These are phyloP conservation scores for Houttuynia cordata DNA, from an alignment of 164 flowering plant species.

Conservation along the genomic window DNA sequence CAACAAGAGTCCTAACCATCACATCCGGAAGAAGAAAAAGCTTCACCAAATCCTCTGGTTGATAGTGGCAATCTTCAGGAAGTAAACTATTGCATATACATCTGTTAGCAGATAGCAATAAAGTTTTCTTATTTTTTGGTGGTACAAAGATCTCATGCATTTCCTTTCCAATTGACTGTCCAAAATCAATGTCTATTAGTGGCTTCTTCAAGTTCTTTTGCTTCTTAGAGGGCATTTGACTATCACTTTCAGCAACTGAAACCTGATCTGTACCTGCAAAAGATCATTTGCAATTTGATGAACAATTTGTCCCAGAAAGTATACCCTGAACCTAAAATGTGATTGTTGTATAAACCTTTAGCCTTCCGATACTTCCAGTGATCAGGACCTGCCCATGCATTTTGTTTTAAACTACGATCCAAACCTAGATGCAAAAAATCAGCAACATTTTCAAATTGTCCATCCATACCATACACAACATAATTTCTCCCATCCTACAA, in stretches of 20 bases:
- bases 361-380: slow-evolving; percentile 88
- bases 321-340: neutral
- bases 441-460: slow-evolving; percentile 45
- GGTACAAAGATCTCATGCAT: slow-evolving; percentile 57
- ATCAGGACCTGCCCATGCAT: slow-evolving; percentile 99
- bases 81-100: slow-evolving; percentile 45
- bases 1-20: slow-evolving; percentile 36
- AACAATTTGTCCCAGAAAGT: neutral
- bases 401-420: slow-evolving; percentile 56
- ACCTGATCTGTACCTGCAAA: slow-evolving; percentile 38
- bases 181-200: slow-evolving; percentile 56
- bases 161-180: slow-evolving; percentile 45
- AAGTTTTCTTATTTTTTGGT: slow-evolving; percentile 71
- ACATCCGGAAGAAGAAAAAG: slow-evolving; percentile 82
- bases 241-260: slow-evolving; percentile 28
- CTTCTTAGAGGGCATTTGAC: slow-evolving; percentile 34
- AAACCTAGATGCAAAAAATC: slow-evolving; percentile 42
- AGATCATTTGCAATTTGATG: neutral
- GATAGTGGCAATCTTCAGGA: slow-evolving; percentile 98
- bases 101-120: slow-evolving; percentile 60
- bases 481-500: slow-evolving; percentile 44
- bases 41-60: slow-evolving; percentile 90
- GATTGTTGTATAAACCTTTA: slow-evolving; percentile 34
- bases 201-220: slow-evolving; percentile 42
- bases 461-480: slow-evolving; percentile 34